Evolutionary conservation across 2,329 filamentous ascomycete genomes (phyloP).

Genomic region (Clarireedia paspali): DNA sequence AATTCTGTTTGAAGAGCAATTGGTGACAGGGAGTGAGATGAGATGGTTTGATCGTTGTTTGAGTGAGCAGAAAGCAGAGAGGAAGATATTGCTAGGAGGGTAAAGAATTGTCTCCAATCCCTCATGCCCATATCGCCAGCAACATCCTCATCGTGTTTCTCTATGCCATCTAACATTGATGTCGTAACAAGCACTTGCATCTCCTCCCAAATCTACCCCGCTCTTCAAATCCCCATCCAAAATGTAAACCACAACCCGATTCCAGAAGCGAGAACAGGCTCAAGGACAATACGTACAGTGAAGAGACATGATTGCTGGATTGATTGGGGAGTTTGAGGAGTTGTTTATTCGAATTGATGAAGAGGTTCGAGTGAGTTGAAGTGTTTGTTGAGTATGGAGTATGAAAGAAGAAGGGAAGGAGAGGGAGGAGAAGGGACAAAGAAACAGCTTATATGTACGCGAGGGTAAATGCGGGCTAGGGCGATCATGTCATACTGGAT

Average conservation of each 20-base stretch:
- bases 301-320: conserved; percentile 22
- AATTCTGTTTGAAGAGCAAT: neutral
- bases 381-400: neutral
- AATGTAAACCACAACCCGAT: neutral
- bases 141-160: too few species aligned
- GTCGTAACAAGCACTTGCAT: neutral
- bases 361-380: conserved; percentile 13
- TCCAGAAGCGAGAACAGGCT: neutral
- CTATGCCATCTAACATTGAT: neutral
- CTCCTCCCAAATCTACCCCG: neutral
- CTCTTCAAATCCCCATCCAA: neutral
- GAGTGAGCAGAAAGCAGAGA: too few species aligned
- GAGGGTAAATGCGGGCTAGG: too few species aligned
- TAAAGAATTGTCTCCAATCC: too few species aligned
- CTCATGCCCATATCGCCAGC: too few species aligned
- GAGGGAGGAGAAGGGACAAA: neutral
- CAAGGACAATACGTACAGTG: conserved; percentile 20
- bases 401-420: neutral
- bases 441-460: neutral
- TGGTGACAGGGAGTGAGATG: too few species aligned
- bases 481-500: too few species aligned
- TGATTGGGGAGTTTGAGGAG: conserved; percentile 8
- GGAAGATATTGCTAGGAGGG: too few species aligned
- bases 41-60: too few species aligned
- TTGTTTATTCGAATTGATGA: conserved; percentile 19